Conservation (phyloP, 225 moss, liverwort and hornwort genomes). For the Lunularia cruciata region DNA sequence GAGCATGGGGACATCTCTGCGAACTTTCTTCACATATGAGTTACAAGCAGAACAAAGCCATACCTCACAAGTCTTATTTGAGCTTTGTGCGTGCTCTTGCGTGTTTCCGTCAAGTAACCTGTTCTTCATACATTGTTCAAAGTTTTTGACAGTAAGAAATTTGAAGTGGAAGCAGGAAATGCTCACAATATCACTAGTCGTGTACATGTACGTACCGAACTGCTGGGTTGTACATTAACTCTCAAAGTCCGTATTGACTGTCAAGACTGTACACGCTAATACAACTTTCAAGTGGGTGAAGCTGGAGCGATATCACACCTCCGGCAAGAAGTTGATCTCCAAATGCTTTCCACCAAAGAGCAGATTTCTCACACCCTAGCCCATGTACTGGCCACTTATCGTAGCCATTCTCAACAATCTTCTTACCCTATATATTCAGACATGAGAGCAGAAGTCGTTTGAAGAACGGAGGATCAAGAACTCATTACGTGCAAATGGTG, state of each 20-base stretch:
- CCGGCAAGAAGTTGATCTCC: constrained; percentile 70
- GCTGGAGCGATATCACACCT: too few relatives aligned
- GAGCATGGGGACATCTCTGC: too few relatives aligned
- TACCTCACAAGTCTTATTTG: constrained; percentile 69
- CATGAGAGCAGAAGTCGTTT: too few relatives aligned
- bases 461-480: too few relatives aligned
- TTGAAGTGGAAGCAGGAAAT: too few relatives aligned
- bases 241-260: not conserved
- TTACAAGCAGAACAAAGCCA: not conserved
- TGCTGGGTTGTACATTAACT: too few relatives aligned
- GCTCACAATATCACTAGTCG: too few relatives aligned
- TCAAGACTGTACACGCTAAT: not conserved
- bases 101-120: constrained; percentile 62
- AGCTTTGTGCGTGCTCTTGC: constrained; percentile 10
- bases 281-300: too few relatives aligned
- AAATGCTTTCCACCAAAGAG: constrained; percentile 87
- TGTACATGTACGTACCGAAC: too few relatives aligned
- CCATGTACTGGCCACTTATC: constrained; percentile 81
- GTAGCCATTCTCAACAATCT: constrained; percentile 56
- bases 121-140: not conserved
- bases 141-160: not conserved
- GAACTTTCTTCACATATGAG: too few relatives aligned
- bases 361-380: constrained; percentile 60
- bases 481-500: too few relatives aligned
- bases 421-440: constrained; percentile 77